Evolutionary conservation across 306 rosid genomes (phyloP), one percentile per base, ranked within the genome.

Genomic region (Mucuna pruriens): DNA sequence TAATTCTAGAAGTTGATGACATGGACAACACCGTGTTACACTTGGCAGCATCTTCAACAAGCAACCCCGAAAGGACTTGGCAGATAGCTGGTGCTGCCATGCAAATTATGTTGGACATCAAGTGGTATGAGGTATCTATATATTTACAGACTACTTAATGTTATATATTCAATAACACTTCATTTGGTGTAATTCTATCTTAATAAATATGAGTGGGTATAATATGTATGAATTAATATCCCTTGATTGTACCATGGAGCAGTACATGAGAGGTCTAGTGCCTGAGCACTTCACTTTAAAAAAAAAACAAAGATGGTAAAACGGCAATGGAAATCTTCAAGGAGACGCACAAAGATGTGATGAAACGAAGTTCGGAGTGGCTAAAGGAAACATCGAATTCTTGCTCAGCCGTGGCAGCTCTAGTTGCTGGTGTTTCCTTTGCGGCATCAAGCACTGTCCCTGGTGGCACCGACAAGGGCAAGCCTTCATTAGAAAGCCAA

Each of bases 41-140:
- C 19, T 58, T 81, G 0, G 85, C 85, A 23, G 88, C 88, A 15
- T 9, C 0, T 39, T 0, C 34, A 40, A 0, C 42, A 6, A 6
- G 0, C 7, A 8, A 33, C 8, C 12, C 8, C 1, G 31, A 71
- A 25, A 67, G 38, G 23, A 40, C 52, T 51, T 81, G 87, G 87
- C 54, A 12, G 5, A 69, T 74, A 20, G 45, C 64, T 7, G 87
- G 86, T 4, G 20, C 40, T 1, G 87, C 86, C 52, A 22, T 81
- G 71, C 87, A 86, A 66, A 71, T 86, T 84, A 75, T 72, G 40
- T 80, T 79, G 87, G 85, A 86, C 45, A 38, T 87, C 70, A 78
- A 84, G 16, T 87, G 90, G 90, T 87, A 58, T 0, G 0, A 58
- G 38, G 40, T 19, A 22, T 2, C 23, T 6, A 6, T n/a, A n/a